These are phyloP conservation scores for Graphilbum sp. DNA, from an alignment of 2,329 filamentous ascomycete species.

Conservation along the genomic window DNA sequence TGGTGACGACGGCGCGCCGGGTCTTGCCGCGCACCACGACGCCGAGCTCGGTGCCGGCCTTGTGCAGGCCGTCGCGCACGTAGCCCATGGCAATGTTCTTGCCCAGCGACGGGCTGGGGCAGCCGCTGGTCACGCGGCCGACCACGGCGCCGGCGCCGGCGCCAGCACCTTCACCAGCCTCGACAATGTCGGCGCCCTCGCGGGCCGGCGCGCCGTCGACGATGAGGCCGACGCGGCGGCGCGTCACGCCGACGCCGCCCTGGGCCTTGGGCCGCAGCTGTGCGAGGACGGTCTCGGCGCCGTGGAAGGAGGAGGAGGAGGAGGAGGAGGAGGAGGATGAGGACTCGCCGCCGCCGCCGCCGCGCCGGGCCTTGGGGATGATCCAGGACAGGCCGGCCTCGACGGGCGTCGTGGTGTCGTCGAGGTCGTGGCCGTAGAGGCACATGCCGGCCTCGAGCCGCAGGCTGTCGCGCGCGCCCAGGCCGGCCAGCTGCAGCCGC, in stretches of 20 bases:
- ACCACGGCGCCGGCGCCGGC: conserved; percentile 39
- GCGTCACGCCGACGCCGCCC: conserved; percentile 50
- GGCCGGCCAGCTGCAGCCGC: conserved; percentile 60
- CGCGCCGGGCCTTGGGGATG: conserved; percentile 61
- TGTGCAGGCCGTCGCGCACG: conserved; percentile 64
- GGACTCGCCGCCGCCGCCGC: too few species aligned
- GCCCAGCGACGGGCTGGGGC: conserved; percentile 70
- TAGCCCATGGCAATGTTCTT: conserved; percentile 97
- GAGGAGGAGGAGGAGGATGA: too few species aligned
- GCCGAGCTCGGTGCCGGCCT: conserved; percentile 65
- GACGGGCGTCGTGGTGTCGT: conserved; percentile 52
- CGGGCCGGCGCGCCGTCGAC: conserved; percentile 78
- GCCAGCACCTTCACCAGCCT: too few species aligned
- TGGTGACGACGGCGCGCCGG: conserved; percentile 58
- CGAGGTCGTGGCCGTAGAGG: conserved; percentile 95
- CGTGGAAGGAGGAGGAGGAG: conserved; percentile 76
- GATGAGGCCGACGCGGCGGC: conserved; percentile 65
- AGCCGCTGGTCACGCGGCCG: conserved; percentile 74
- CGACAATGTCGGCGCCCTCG: conserved; percentile 69
- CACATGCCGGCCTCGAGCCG: conserved; percentile 96
- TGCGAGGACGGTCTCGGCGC: conserved; percentile 57
- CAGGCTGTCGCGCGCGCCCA: conserved; percentile 82
- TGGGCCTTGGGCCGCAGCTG: conserved; percentile 62
- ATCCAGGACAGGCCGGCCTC: conserved; percentile 55
- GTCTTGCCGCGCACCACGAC: conserved; percentile 63